phyloP scores from a whole-genome alignment of 2,329 filamentous ascomycete species.

The Fusarium sp. region DNA sequence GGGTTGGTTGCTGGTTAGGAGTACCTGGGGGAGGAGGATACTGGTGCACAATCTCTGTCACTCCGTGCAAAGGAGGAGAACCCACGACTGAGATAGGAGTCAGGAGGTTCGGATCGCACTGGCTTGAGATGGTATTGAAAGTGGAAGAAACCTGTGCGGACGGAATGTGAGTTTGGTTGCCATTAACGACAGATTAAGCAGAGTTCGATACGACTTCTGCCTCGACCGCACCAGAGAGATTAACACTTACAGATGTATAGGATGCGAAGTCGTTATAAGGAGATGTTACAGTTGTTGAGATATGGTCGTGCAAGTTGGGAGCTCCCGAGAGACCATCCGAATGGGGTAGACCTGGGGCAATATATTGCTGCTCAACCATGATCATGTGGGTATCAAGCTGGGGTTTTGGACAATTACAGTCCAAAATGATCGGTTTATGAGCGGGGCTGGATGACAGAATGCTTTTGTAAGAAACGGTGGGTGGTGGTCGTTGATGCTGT shows the following conservation, averaged over 20 bases:
- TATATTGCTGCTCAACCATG: constrained; percentile 53
- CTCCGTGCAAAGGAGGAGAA: constrained; percentile 61
- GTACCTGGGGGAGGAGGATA: constrained; percentile 54
- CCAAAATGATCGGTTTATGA: constrained; percentile 37
- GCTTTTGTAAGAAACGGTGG: constrained; percentile 30
- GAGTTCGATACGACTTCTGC: background rate
- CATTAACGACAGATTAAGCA: background rate
- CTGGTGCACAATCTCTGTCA: constrained; percentile 54
- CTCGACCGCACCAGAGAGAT: background rate
- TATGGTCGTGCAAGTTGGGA: constrained; percentile 43
- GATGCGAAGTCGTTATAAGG: constrained; percentile 48
- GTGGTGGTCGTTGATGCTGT: constrained; percentile 30
- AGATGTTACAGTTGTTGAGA: constrained; percentile 42
- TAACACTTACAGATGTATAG: constrained; percentile 50
- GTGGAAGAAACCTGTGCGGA: constrained; percentile 42
- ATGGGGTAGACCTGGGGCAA: constrained; percentile 49
- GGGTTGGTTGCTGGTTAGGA: constrained; percentile 58
- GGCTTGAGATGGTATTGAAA: constrained; percentile 48
- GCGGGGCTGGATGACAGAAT: constrained; percentile 31
- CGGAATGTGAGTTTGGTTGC: constrained; percentile 14
- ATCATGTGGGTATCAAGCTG: constrained; percentile 43
- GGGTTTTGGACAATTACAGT: constrained; percentile 39
- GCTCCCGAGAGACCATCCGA: constrained; percentile 47
- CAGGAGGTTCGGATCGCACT: constrained; percentile 58
- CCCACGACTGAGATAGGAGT: constrained; percentile 63